A percentile compares a stretch with the other conserved stretches of the same genome.
These are phyloP conservation scores for Cystoisospora suis DNA, from an alignment of 169 alveolate species.

Conservation along the genomic window DNA sequence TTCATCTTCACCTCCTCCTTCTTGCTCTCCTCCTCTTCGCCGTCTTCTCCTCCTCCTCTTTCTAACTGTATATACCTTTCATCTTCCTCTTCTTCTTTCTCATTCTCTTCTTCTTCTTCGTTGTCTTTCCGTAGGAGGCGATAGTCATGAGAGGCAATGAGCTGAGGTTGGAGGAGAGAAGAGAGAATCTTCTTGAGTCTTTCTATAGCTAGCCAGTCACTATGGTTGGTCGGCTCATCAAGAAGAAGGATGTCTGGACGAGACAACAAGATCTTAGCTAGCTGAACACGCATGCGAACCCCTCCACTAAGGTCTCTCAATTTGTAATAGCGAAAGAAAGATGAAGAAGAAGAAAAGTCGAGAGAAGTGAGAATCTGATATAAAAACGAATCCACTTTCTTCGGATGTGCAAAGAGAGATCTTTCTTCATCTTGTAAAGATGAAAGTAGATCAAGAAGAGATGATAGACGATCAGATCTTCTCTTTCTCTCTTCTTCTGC, in stretches of 20 bases:
- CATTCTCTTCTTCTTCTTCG: background rate
- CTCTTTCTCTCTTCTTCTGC: constrained; percentile 3
- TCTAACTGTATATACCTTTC: background rate
- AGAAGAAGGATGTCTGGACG: constrained; percentile 89
- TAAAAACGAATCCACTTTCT: background rate
- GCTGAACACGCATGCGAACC: constrained; percentile 61
- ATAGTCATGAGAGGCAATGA: constrained; percentile 67
- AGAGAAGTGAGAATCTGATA: constrained; percentile 26
- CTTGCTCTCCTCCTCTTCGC: background rate
- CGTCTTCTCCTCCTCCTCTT: background rate
- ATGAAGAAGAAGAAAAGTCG: too few relatives aligned
- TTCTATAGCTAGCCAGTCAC: constrained; percentile 83
- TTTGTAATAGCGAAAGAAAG: too few relatives aligned
- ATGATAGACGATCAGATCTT: background rate
- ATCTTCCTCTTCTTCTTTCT: background rate
- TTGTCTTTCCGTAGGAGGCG: constrained; percentile 52
- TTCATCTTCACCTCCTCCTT: background rate
- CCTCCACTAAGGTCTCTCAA: constrained; percentile 49
- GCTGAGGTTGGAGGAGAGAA: constrained; percentile 58
- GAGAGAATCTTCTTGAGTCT: constrained; percentile 57
- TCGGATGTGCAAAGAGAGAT: constrained; percentile 30
- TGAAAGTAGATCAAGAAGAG: background rate
- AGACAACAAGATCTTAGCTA: constrained; percentile 82
- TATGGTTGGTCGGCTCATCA: constrained; percentile 94
- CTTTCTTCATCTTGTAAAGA: background rate